phyloP scores from a whole-genome alignment of 192 early-diverging fungal species.

The Coemansia sp. region DNA sequence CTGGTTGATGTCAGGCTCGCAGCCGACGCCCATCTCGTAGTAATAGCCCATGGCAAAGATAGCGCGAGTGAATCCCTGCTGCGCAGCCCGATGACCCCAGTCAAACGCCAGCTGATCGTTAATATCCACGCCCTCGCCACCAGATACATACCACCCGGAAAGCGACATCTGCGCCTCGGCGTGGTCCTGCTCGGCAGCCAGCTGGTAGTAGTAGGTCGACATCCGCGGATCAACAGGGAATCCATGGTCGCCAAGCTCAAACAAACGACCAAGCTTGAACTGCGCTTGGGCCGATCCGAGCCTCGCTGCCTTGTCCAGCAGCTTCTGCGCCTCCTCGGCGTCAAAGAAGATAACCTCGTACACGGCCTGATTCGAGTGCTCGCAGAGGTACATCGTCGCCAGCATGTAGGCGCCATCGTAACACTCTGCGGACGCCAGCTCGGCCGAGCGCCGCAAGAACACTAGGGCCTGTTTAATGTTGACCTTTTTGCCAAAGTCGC shows the following conservation, averaged over 20 bases:
- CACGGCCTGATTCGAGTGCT: slow-evolving; percentile 65
- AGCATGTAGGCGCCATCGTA: slow-evolving; percentile 79
- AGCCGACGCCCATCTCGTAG: slow-evolving; percentile 78
- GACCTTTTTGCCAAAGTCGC: slow-evolving; percentile 67
- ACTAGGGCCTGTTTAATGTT: slow-evolving; percentile 81
- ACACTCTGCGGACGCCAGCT: slow-evolving; percentile 69
- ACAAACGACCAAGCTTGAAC: slow-evolving; percentile 78
- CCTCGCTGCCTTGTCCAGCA: slow-evolving; percentile 73
- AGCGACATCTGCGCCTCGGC: slow-evolving; percentile 87
- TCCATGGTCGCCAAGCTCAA: slow-evolving; percentile 78
- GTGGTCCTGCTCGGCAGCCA: slow-evolving; percentile 79
- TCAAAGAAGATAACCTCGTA: slow-evolving; percentile 72
- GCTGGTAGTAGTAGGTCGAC: slow-evolving; percentile 78
- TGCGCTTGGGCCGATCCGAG: slow-evolving; percentile 75
- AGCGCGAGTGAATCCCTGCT: slow-evolving; percentile 75
- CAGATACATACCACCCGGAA: slow-evolving; percentile 83
- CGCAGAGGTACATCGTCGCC: slow-evolving; percentile 77
- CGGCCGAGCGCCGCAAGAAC: slow-evolving; percentile 80
- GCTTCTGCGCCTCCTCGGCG: slow-evolving; percentile 73
- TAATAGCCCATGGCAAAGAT: slow-evolving; percentile 94
- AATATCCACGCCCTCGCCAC: slow-evolving; percentile 67
- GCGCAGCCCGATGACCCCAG: slow-evolving; percentile 83
- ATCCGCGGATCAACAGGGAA: slow-evolving; percentile 66
- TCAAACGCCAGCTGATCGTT: slow-evolving; percentile 78
- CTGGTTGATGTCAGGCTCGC: slow-evolving; percentile 56